A percentile compares a stretch with the other conserved stretches of the same genome.
Conservation (phyloP, 2,329 filamentous ascomycete genomes). For the Fusarium miscanthi region DNA sequence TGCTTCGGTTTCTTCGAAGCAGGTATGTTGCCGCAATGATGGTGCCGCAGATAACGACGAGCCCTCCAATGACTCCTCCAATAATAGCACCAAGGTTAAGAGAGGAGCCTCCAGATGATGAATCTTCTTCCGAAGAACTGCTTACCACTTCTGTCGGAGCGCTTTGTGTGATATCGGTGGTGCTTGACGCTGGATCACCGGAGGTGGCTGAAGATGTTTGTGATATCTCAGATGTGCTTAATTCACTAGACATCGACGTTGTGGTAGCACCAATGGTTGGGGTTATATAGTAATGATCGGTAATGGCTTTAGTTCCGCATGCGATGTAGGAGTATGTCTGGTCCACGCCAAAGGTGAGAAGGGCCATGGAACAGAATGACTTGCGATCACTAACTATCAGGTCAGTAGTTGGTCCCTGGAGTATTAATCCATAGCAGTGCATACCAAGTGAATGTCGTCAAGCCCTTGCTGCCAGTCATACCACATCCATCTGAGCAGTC, state of each 20-base stretch:
- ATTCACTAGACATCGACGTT: background rate
- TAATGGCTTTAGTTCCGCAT: conserved; percentile 47
- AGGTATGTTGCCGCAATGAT: conserved; percentile 8
- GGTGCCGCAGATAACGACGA: conserved; percentile 47
- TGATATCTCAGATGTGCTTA: conserved; percentile 1
- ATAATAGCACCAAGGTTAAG: conserved; percentile 49
- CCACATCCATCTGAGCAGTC: conserved; percentile 51
- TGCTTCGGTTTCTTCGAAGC: conserved; percentile 7
- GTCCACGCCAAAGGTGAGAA: conserved; percentile 48
- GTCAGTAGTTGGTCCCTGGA: background rate
- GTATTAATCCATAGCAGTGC: background rate
- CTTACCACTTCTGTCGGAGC: background rate
- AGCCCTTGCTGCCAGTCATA: conserved; percentile 12
- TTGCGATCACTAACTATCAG: background rate
- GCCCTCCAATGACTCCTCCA: conserved; percentile 51
- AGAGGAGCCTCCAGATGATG: background rate
- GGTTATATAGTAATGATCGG: conserved; percentile 43
- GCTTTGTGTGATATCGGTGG: background rate
- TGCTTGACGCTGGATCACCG: background rate
- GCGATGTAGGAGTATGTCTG: conserved; percentile 54
- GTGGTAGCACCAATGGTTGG: conserved; percentile 20
- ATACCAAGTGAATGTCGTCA: conserved; percentile 54
- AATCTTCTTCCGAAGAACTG: background rate
- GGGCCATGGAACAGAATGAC: conserved; percentile 50
- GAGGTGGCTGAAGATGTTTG: background rate